These are phyloP conservation scores for Allium fistulosum DNA, from an alignment of 106 monocot genomes.

Conservation along the genomic window DNA sequence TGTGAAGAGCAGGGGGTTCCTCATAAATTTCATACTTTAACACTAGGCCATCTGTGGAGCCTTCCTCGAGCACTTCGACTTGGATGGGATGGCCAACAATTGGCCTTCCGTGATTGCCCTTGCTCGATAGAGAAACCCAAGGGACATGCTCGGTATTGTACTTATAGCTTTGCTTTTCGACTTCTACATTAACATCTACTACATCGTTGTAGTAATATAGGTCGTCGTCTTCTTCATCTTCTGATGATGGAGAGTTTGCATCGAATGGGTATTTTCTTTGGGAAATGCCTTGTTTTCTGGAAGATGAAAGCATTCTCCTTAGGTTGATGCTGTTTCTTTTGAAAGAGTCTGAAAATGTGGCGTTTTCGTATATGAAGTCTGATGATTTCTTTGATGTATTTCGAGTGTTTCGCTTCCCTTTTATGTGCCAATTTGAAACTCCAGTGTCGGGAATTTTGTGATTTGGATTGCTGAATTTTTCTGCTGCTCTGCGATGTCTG, in stretches of 20 bases:
- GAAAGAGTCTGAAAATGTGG: background rate
- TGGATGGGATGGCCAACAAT: slow-evolving; percentile 87
- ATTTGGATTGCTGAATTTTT: too few species aligned
- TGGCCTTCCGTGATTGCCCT: slow-evolving; percentile 78
- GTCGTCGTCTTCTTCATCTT: too few species aligned
- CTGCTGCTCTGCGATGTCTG: too few species aligned
- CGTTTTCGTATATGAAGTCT: background rate
- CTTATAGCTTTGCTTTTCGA: slow-evolving; percentile 52
- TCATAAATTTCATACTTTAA: slow-evolving; percentile 9
- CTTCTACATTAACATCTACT: slow-evolving; percentile 57
- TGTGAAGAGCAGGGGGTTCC: slow-evolving; percentile 36
- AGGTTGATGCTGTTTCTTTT: too few species aligned
- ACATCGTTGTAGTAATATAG: background rate
- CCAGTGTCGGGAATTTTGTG: too few species aligned
- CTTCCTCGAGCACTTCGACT: slow-evolving; percentile 74
- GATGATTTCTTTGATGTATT: slow-evolving; percentile 35
- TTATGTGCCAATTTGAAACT: slow-evolving; percentile 81
- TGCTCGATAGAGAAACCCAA: slow-evolving; percentile 93
- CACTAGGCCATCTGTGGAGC: slow-evolving; percentile 31
- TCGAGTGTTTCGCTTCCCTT: slow-evolving; percentile 83
- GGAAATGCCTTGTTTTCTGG: too few species aligned
- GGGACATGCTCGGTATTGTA: slow-evolving; percentile 93
- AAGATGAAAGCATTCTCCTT: too few species aligned
- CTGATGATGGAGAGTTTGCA: too few species aligned
- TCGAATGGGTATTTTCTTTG: too few species aligned